Conservation (phyloP, 139 green algal genomes). For the Trebouxia sp. region DNA sequence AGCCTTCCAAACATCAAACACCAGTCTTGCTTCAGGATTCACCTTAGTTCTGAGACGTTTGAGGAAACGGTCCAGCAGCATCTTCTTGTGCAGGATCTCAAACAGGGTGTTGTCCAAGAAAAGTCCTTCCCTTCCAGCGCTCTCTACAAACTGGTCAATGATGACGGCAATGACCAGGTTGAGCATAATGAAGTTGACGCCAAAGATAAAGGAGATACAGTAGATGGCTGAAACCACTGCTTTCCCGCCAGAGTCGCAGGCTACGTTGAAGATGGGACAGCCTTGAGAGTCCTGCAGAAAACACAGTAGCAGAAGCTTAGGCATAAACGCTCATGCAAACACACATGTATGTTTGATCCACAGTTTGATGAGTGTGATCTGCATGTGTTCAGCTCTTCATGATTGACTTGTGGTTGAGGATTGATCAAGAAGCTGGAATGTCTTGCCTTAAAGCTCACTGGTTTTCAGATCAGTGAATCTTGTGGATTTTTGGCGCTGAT, state of each 20-base stretch:
- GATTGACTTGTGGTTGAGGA: no score
- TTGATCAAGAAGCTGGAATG: no score
- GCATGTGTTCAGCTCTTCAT: not conserved
- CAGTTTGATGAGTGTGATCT: not conserved
- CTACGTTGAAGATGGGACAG: slow-evolving; percentile 11
- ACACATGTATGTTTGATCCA: not conserved
- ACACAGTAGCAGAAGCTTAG: no score
- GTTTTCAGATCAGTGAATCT: no score
- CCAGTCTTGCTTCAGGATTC: not conserved
- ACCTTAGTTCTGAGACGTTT: slow-evolving; percentile 19
- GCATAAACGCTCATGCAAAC: not conserved
- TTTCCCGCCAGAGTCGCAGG: slow-evolving; percentile 37
- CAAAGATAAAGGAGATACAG: slow-evolving; percentile 70
- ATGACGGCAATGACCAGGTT: slow-evolving; percentile 74
- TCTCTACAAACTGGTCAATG: slow-evolving; percentile 43
- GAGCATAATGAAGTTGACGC: slow-evolving; percentile 72
- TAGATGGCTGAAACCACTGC: slow-evolving; percentile 54
- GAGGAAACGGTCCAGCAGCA: slow-evolving; percentile 31
- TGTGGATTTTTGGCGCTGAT: no score
- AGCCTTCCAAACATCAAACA: no score
- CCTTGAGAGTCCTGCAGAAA: slow-evolving; percentile 14
- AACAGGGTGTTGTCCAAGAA: slow-evolving; percentile 5
- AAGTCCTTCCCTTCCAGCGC: slow-evolving; percentile 20
- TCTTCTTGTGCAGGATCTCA: slow-evolving; percentile 31
- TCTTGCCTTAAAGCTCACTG: no score